Conservation (phyloP, 768 basidiomycete genomes). For the Tricholoma matsutake region DNA sequence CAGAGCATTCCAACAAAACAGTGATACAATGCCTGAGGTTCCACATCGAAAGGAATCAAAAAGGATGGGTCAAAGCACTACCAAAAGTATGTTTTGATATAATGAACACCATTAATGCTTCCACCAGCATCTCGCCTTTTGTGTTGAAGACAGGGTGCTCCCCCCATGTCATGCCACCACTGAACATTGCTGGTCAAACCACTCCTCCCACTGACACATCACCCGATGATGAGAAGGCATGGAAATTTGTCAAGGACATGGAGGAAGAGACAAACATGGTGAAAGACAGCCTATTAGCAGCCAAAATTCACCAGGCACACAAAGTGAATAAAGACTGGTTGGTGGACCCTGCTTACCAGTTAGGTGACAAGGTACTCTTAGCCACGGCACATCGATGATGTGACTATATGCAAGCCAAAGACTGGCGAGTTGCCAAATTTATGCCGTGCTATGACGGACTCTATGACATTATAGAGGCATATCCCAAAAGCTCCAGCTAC, state of each 20-base stretch:
- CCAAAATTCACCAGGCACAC: neutral
- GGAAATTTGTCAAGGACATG: neutral
- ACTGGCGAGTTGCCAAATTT: no score
- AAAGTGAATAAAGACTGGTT: neutral
- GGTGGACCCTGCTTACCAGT: neutral
- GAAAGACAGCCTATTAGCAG: no score
- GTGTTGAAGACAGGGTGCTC: constrained; percentile 19
- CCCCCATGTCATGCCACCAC: no score
- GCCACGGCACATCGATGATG: neutral
- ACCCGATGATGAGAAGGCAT: neutral
- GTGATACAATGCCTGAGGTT: neutral
- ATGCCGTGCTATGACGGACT: no score
- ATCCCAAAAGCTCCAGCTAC: no score
- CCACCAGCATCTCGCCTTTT: constrained; percentile 26
- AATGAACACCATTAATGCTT: constrained; percentile 12
- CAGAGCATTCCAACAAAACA: neutral
- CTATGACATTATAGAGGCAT: no score
- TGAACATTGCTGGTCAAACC: constrained; percentile 17
- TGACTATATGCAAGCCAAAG: no score
- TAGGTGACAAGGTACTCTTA: neutral
- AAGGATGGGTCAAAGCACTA: constrained; percentile 22
- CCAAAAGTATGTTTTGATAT: constrained; percentile 20
- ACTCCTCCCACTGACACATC: neutral
- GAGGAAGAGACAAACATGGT: neutral
- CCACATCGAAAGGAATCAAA: constrained; percentile 11